Evolutionary conservation across 2,329 filamentous ascomycete species (phyloP), one percentile per base, ranked within the genome.

Genomic region (Fusarium tjaetaba): DNA sequence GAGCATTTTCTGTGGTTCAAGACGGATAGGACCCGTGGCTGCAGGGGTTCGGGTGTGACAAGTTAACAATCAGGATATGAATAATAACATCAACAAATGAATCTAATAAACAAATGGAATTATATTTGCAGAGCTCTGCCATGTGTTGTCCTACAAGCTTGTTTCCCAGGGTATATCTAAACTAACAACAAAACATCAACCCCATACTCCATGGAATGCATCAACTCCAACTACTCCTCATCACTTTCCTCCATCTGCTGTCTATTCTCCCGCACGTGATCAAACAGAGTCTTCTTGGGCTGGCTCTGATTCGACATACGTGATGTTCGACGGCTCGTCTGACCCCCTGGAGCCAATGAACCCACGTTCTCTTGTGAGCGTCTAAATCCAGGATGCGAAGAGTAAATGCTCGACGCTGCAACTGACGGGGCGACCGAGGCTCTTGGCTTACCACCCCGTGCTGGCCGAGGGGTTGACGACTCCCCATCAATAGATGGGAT

Each of bases 401-500:
- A 77, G 61, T 77, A 78, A 4, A 75, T 18, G 24, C 76, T 78
- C 24, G 76, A 77, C 7, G 68, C n/a, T 9, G 48, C 57, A 43
- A 56, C 15, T 7, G 62, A 63, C 4, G 24, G 18, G 4, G 18
- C n/a, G 22, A n/a, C 52, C 8, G 16, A 32, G 1, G 24, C 26
- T 28, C 38, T 39, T 18, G 30, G 28, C 20, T 36, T 43, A 11
- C 18, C 24, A 4, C 18, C 14, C 22, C 26, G 53, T 51, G 53
- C 9, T 46, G 39, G 32, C n/a, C 16, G 26, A 30, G 49, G 22
- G 5, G 51, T 42, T 20, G 36, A 13, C 14, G 52, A 16, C 26
- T n/a, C 49, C 20, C 28, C 26, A 36, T 46, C 14, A 11, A 48
- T 26, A 28, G 41, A 36, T 15, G 41, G 41, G 16, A 43, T 49